Evolutionary conservation across 352 stramenopile genomes (phyloP), one percentile per base, ranked within the genome.

Genomic region (Pythium diclinum): DNA sequence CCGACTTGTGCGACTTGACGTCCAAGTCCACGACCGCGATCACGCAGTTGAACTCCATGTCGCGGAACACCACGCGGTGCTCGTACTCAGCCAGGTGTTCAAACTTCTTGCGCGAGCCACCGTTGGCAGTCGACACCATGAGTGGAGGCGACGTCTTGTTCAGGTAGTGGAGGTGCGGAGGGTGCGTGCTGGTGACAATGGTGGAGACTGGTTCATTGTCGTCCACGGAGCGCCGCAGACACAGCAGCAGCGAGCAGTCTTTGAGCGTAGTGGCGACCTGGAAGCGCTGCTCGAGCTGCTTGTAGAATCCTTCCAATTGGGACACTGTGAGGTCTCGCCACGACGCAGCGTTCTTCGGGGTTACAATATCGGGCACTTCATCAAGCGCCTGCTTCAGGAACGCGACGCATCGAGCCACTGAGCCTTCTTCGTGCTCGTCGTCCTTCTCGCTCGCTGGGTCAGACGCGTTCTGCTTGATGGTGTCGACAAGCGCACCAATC

Each of bases 31-130:
- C 92, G 19, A 77, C 94, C 53, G 87, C 85, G 0, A 83, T 96
- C 56, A 87, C 95, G 51, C 86, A 96, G 58, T 61, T 96, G 54
- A 87, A 96, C 59, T 76, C 91, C 65, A 96, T 95, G 73, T 88
- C 83, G 51, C 83, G 36, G 36, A 42, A 42, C 36, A 42, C 36
- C 9, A 42, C 36, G 36, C 36, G 36, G 36, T 42, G 36, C 36
- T 42, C 36, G 36, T 42, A 42, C 36, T 42, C 36, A 17, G 9
- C 38, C 40, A 91, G 55, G 63, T 42, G 36, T 13, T 42, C 36
- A 13, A 42, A 42, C 17, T 65, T 75, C 47, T 73, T 74, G 32
- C 56, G 52, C 13, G 49, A 36, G 36, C 10, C 36, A 0, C 36
- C 36, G n/a, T 42, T 42, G 21, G 57, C 21, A 6, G 4, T 25